Conservation (phyloP, 2,329 filamentous ascomycete genomes). For the Tolypocladium album region DNA sequence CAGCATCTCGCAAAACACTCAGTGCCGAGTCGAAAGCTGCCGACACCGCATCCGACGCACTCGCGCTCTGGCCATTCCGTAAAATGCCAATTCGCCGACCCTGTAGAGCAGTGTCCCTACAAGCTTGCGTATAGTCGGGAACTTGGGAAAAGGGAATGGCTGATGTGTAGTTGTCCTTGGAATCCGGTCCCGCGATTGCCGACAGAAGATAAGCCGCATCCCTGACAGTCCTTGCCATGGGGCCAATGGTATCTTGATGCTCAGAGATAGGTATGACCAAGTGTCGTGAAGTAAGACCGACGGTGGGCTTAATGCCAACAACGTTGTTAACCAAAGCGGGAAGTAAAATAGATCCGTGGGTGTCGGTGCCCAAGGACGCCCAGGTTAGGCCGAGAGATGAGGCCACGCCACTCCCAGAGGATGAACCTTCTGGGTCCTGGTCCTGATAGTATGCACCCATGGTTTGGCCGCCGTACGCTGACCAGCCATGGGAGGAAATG, state of each 20-base stretch:
- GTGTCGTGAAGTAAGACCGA: constrained; percentile 50
- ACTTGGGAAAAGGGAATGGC: background rate
- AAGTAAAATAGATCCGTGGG: constrained; percentile 49
- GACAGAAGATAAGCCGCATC: constrained; percentile 54
- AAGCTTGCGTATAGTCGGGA: background rate
- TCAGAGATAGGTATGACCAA: constrained; percentile 55
- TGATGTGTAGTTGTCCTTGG: constrained; percentile 49
- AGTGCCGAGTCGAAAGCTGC: constrained; percentile 26
- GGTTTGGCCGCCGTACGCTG: constrained; percentile 51
- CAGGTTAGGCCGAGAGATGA: constrained; percentile 7
- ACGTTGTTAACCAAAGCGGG: constrained; percentile 44
- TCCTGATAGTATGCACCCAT: constrained; percentile 49
- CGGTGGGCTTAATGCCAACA: constrained; percentile 57
- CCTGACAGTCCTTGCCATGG: constrained; percentile 52
- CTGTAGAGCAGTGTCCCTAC: background rate
- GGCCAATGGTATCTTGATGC: constrained; percentile 56
- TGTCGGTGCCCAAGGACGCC: constrained; percentile 24
- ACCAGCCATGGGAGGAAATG: constrained; percentile 48
- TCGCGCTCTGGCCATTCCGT: background rate
- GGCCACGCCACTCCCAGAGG: constrained; percentile 52
- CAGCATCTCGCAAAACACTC: constrained; percentile 37
- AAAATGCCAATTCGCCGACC: background rate
- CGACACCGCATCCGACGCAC: background rate
- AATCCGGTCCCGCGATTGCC: constrained; percentile 50
- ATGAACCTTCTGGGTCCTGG: constrained; percentile 52